These are phyloP conservation scores for Nannizziopsis barbatae DNA, from an alignment of 2,329 filamentous ascomycete species.

Conservation along the genomic window DNA sequence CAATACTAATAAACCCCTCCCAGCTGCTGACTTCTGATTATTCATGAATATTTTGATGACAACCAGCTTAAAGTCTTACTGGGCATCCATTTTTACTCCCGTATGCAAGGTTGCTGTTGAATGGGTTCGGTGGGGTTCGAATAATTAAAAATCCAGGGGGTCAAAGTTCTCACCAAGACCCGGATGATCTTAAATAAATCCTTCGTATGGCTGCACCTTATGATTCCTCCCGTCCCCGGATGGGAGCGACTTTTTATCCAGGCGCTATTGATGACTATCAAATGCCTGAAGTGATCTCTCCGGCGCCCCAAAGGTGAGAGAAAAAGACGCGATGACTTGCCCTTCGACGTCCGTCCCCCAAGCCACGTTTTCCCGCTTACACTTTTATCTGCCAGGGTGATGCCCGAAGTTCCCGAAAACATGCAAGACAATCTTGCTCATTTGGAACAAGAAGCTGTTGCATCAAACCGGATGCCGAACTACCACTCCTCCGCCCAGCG, in stretches of 20 bases:
- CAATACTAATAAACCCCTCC: too few species aligned
- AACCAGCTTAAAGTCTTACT: background rate
- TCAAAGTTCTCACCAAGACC: constrained; percentile 8
- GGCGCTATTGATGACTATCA: constrained; percentile 58
- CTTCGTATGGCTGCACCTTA: constrained; percentile 27
- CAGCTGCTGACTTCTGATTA: background rate
- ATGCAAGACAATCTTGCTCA: constrained; percentile 91
- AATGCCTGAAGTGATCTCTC: constrained; percentile 58
- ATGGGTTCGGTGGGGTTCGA: constrained; percentile 7
- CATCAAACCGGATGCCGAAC: constrained; percentile 37
- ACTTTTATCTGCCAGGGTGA: constrained; percentile 51
- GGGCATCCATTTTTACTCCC: background rate
- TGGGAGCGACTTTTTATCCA: constrained; percentile 57
- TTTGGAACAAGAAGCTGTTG: constrained; percentile 65
- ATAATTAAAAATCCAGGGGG: constrained; percentile 4
- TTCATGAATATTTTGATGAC: background rate
- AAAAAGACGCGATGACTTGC: background rate
- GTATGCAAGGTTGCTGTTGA: constrained; percentile 9
- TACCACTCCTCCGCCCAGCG: constrained; percentile 26
- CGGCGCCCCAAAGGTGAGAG: constrained; percentile 56
- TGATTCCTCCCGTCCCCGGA: constrained; percentile 30
- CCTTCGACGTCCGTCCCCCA: constrained; percentile 7
- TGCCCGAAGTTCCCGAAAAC: constrained; percentile 90
- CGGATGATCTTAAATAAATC: constrained; percentile 5
- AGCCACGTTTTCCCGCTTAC: constrained; percentile 19